A percentile compares a stretch with the other conserved stretches of the same genome.
Evolutionary conservation across 768 basidiomycete species (phyloP).

Genomic region (Boletus rubropictus): DNA sequence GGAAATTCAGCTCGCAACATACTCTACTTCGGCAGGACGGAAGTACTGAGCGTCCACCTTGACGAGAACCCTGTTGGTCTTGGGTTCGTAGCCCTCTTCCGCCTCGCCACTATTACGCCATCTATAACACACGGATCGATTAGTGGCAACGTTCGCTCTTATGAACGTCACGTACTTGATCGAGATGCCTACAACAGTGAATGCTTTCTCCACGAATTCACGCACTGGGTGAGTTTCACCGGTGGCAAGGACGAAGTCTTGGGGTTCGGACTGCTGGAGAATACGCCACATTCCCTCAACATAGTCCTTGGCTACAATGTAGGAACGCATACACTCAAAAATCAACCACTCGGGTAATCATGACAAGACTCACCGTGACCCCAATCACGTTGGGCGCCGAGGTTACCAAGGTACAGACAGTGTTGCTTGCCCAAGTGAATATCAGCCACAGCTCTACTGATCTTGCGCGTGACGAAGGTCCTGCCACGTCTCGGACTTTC

Average conservation of each 20-base stretch:
- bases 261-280: slow-evolving; percentile 77
- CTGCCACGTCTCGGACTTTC: slow-evolving; percentile 92
- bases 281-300: slow-evolving; percentile 98
- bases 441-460: slow-evolving; percentile 87
- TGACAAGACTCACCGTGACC: slow-evolving; percentile 67
- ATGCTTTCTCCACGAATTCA: slow-evolving; percentile 88
- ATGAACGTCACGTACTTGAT: slow-evolving; percentile 46
- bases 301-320: slow-evolving; percentile 68
- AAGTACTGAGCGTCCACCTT: slow-evolving; percentile 86
- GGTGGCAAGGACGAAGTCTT: slow-evolving; percentile 93
- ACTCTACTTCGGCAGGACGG: slow-evolving; percentile 95
- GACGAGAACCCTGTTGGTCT: slow-evolving; percentile 69
- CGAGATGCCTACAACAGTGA: slow-evolving; percentile 57
- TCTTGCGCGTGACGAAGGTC: slow-evolving; percentile 96
- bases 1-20: slow-evolving; percentile 30
- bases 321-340: slow-evolving; percentile 5
- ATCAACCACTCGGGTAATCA: not conserved
- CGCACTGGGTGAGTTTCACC: slow-evolving; percentile 94
- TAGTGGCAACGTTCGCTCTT: not conserved
- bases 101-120: slow-evolving; percentile 76
- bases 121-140: slow-evolving; percentile 31
- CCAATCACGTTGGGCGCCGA: slow-evolving; percentile 96
- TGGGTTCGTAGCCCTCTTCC: slow-evolving; percentile 69
- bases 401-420: slow-evolving; percentile 89
- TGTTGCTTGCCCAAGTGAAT: slow-evolving; percentile 84